Conservation (phyloP, 2,329 filamentous ascomycete genomes). For the Emmonsiellopsis sp. region DNA sequence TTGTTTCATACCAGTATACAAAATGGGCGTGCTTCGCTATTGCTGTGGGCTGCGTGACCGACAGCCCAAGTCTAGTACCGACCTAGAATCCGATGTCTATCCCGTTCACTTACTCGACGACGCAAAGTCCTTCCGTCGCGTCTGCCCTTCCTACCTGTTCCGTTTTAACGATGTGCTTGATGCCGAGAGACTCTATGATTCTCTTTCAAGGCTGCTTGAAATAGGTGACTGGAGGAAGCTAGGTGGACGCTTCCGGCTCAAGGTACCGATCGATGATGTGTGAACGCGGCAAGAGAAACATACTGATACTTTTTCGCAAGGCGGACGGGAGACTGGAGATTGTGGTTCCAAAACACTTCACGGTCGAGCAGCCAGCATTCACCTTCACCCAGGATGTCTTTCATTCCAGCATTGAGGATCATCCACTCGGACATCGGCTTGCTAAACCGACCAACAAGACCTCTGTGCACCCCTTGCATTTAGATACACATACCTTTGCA, state of each 20-base stretch:
- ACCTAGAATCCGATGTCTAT: too few species aligned
- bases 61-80: too few species aligned
- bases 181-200: constrained; percentile 24
- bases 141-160: constrained; percentile 12
- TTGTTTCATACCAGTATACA: too few species aligned
- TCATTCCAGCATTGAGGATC: constrained; percentile 29
- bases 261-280: constrained; percentile 17
- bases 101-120: background rate
- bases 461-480: constrained; percentile 14
- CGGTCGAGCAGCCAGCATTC: constrained; percentile 30
- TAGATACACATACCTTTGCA: background rate
- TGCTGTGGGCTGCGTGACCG: too few species aligned
- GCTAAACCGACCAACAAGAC: constrained; percentile 23
- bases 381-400: constrained; percentile 30
- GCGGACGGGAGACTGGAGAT: constrained; percentile 28
- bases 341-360: constrained; percentile 31
- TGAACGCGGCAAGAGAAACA: too few species aligned
- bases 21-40: too few species aligned
- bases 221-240: constrained; percentile 40
- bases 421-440: constrained; percentile 32
- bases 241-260: constrained; percentile 35
- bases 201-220: constrained; percentile 31
- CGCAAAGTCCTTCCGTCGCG: background rate
- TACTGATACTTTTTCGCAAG: too few species aligned
- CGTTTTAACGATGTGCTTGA: constrained; percentile 42